Evolutionary conservation across 805 yeast genomes (phyloP).

Genomic region (Nakazawaea laoshanensis): DNA sequence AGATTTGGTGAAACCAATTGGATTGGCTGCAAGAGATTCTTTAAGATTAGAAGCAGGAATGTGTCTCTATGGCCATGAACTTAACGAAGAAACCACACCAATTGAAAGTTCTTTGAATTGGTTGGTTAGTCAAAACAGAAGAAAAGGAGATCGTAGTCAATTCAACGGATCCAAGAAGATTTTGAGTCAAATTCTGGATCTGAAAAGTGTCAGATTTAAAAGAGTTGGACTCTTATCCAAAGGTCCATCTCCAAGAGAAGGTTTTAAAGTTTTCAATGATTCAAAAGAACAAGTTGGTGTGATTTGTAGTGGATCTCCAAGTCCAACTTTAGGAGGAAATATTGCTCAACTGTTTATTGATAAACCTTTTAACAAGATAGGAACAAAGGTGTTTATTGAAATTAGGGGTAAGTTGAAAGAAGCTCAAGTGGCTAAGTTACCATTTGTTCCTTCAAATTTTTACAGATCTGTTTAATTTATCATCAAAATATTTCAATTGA

Average conservation of each 20-base stretch:
- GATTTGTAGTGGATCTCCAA: constrained; percentile 51
- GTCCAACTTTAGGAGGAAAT: constrained; percentile 60
- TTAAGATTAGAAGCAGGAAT: constrained; percentile 94
- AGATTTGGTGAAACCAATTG: constrained; percentile 69
- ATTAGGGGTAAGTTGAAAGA: constrained; percentile 79
- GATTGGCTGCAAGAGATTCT: constrained; percentile 97
- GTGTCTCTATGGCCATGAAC: constrained; percentile 94
- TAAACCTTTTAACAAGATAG: constrained; percentile 62
- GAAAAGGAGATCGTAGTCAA: constrained; percentile 33
- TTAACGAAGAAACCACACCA: constrained; percentile 73
- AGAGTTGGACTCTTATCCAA: constrained; percentile 70
- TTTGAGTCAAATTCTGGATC: constrained; percentile 52
- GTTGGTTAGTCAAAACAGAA: constrained; percentile 79
- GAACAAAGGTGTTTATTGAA: constrained; percentile 63
- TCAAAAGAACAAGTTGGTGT: constrained; percentile 49
- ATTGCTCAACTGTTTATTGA: constrained; percentile 88
- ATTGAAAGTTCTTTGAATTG: constrained; percentile 84
- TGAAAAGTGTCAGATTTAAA: constrained; percentile 48
- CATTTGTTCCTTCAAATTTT: constrained; percentile 72
- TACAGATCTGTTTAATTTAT: constrained; percentile 29
- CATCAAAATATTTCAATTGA: background rate
- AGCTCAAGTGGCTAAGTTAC: constrained; percentile 73
- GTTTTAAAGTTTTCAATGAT: constrained; percentile 49
- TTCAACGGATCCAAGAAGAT: constrained; percentile 78
- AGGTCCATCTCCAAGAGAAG: constrained; percentile 93